phyloP scores from a whole-genome alignment of 345 rosid species.

The Populus pruinosa region DNA sequence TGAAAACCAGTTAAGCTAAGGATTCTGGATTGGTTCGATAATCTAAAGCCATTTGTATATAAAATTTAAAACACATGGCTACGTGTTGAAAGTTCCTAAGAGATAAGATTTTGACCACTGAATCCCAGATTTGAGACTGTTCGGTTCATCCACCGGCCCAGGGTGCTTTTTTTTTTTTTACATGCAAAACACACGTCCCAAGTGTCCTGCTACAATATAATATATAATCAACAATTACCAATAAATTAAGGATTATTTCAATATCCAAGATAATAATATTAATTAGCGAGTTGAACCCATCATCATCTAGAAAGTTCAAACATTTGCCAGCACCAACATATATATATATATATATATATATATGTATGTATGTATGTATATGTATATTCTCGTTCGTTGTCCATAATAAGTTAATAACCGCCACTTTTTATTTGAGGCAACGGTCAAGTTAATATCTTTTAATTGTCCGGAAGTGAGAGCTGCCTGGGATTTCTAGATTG shows the following conservation, averaged over 20 bases:
- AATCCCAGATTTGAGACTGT: neutral
- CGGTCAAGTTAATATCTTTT: neutral
- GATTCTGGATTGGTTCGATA: too few relatives aligned
- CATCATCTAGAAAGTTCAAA: neutral
- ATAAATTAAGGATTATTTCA: neutral
- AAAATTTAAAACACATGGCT: slow-evolving; percentile 9
- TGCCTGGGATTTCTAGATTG: neutral
- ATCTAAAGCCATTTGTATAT: neutral
- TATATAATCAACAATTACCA: neutral
- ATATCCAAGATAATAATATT: neutral
- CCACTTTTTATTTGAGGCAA: neutral
- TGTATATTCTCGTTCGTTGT: neutral
- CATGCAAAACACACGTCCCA: neutral
- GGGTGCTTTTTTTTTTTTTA: neutral
- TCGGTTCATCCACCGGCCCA: neutral
- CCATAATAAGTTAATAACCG: neutral
- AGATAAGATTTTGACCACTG: slow-evolving; percentile 17
- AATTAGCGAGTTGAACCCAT: neutral
- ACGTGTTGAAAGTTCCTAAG: slow-evolving; percentile 8
- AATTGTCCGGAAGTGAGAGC: neutral
- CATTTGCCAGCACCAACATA: too few relatives aligned
- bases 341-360: too few relatives aligned
- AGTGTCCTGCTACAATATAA: slow-evolving; percentile 1
- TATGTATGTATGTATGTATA: too few relatives aligned
- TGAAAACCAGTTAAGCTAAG: too few relatives aligned